Base-by-base conservation (phyloP, 345 rosid species). In the Triadica sebifera region DNA sequence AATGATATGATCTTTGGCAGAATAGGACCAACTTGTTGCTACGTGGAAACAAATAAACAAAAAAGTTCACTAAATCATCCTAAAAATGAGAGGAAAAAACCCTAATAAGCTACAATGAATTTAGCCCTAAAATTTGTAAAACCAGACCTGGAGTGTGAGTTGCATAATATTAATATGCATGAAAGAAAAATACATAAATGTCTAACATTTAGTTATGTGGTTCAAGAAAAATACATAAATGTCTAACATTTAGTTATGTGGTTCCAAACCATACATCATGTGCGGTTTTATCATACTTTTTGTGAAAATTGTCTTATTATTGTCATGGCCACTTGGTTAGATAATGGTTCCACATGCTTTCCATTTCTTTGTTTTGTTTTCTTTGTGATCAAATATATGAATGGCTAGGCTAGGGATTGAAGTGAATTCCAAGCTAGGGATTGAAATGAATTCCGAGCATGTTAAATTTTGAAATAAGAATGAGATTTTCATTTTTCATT, bases 281-380 rank as follows among this genome's bases (percentile, higher is more conserved):
- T 15, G 19, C 56, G 0, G 20, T 29, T 53, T 38, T 22, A n/a
- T 41, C 38, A 12, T 53, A 37, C n/a, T 72, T 13, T 6, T 75
- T 62, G 67, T 62, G 45, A 37, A 37, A 37, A 16, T 37, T 62
- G 67, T 38, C 22, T 2, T 62, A 38, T 50, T 55, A 61, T 25
- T 65, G 56, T 41, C 17, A 79, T 70, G 59, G 76, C 70, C 64
- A 60, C 29, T 43, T 39, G n/a, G n/a, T 69, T 15, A 24, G n/a
- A 66, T 39, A 65, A 58, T 73, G 74, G 77, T 73, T 49, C 59
- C 79, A 58, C 82, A 76, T 76, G 82, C 24, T 49, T 70, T 15
- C 39, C 37, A 55, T 37, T 37, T 38, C 45, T 29, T 29, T 29
- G 34, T 29, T n/a, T n/a, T 29, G 34, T 19, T 62, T 37, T 38